These are phyloP conservation scores for Stachybotrys chlorohalonatus DNA, from an alignment of 2,329 filamentous ascomycete species.

Conservation along the genomic window DNA sequence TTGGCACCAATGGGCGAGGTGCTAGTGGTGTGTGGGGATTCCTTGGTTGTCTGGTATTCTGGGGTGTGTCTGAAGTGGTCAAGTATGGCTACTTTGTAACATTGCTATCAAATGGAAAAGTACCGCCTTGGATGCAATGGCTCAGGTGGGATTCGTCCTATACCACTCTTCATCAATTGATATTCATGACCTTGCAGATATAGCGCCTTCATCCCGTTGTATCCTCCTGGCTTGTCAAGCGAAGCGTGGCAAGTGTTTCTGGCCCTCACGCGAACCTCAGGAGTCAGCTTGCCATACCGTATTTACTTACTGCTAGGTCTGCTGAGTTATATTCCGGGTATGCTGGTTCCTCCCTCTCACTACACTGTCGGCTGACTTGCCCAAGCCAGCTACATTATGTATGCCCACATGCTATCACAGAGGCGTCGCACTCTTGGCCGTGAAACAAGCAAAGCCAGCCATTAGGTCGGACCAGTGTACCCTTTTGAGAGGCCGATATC, in stretches of 20 bases:
- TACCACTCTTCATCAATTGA: not conserved
- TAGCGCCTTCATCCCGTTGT: constrained; percentile 2
- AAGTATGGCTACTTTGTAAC: constrained; percentile 3
- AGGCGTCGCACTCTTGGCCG: not conserved
- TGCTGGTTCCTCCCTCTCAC: not conserved
- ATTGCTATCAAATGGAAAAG: not conserved
- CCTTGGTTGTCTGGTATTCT: constrained; percentile 1
- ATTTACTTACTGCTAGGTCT: constrained; percentile 1
- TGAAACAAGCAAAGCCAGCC: no score
- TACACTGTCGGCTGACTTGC: not conserved
- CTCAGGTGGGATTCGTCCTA: not conserved
- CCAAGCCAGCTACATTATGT: constrained; percentile 2
- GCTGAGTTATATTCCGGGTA: constrained; percentile 4
- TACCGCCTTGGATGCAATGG: constrained; percentile 1
- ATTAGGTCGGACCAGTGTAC: no score
- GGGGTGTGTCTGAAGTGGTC: constrained; percentile 3
- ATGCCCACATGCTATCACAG: constrained; percentile 3
- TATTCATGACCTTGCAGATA: not conserved
- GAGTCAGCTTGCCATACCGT: not conserved
- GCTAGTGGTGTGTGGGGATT: constrained; percentile 1
- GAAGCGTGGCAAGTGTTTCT: constrained; percentile 2
- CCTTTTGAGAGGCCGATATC: no score
- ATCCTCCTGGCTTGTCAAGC: constrained; percentile 1
- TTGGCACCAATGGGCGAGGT: not conserved
- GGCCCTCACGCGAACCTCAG: not conserved